phyloP scores from a whole-genome alignment of 2,329 filamentous ascomycete genomes.

The Rutstroemia sp. region DNA sequence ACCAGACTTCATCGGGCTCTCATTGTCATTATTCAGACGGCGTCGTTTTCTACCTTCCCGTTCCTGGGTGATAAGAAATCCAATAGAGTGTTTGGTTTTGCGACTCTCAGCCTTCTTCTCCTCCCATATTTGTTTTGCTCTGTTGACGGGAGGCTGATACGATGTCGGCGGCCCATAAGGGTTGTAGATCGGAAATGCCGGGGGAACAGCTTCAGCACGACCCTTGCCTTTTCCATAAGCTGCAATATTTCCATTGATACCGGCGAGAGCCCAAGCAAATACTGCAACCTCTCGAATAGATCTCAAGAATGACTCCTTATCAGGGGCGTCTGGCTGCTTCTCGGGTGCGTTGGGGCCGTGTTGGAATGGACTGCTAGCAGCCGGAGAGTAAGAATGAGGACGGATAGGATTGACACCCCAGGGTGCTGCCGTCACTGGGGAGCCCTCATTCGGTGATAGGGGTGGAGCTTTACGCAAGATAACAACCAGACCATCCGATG shows the following conservation, averaged over 20 bases:
- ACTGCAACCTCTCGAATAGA: slow-evolving; percentile 79
- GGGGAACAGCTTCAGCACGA: slow-evolving; percentile 54
- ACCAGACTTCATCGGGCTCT: neutral
- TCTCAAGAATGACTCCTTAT: slow-evolving; percentile 60
- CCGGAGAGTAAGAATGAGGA: slow-evolving; percentile 30
- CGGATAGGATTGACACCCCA: slow-evolving; percentile 65
- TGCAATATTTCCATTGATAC: slow-evolving; percentile 70
- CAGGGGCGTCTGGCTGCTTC: slow-evolving; percentile 44
- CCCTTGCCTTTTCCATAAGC: slow-evolving; percentile 56
- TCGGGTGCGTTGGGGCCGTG: slow-evolving; percentile 34
- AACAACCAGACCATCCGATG: slow-evolving; percentile 80
- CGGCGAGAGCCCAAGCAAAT: slow-evolving; percentile 78
- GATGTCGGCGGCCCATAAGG: slow-evolving; percentile 30
- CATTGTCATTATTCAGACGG: neutral
- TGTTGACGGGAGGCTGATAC: slow-evolving; percentile 32
- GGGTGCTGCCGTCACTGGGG: slow-evolving; percentile 65
- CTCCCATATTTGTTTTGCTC: slow-evolving; percentile 22
- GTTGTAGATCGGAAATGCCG: slow-evolving; percentile 53
- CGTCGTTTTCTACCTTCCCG: slow-evolving; percentile 12
- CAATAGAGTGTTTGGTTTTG: slow-evolving; percentile 4
- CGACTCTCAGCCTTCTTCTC: neutral
- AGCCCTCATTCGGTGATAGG: slow-evolving; percentile 49
- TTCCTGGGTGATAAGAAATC: slow-evolving; percentile 1
- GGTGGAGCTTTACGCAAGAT: slow-evolving; percentile 69
- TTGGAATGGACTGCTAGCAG: slow-evolving; percentile 38